phyloP scores from a whole-genome alignment of 805 yeast species.

The Priceomyces haplophilus region DNA sequence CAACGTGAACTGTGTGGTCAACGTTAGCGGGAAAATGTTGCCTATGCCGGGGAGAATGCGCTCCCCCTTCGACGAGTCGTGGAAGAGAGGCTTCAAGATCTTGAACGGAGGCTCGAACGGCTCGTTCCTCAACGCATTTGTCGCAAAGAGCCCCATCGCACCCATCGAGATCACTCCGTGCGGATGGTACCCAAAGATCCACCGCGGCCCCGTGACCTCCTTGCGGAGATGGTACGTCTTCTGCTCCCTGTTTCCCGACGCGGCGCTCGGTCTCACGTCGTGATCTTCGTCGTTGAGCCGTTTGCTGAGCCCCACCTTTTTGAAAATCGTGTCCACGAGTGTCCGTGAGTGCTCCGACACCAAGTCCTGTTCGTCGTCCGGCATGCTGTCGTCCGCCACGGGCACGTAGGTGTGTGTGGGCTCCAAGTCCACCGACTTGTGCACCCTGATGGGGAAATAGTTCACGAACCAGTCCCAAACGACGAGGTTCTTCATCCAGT shows the following conservation, averaged over 20 bases:
- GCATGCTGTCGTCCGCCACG: constrained; percentile 20
- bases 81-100: constrained; percentile 35
- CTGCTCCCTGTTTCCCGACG: constrained; percentile 8
- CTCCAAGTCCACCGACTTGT: constrained; percentile 62
- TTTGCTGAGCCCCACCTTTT: constrained; percentile 34
- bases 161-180: constrained; percentile 96
- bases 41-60: constrained; percentile 78
- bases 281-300: constrained; percentile 29
- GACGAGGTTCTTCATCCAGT: constrained; percentile 51
- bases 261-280: constrained; percentile 9
- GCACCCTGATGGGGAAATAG: constrained; percentile 77
- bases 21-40: constrained; percentile 69
- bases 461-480: constrained; percentile 71
- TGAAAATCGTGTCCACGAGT: constrained; percentile 32
- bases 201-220: constrained; percentile 61
- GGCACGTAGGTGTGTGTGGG: constrained; percentile 61
- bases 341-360: constrained; percentile 37
- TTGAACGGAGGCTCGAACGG: constrained; percentile 37
- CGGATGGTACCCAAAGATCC: constrained; percentile 92
- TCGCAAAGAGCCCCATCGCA: constrained; percentile 77
- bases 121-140: constrained; percentile 46
- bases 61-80: constrained; percentile 70
- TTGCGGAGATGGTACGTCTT: constrained; percentile 17
- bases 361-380: constrained; percentile 42
- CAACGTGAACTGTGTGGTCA: constrained; percentile 75